Evolutionary conservation across 768 basidiomycete species (phyloP).

Genomic region (Rubroboletus pulcherrimus): DNA sequence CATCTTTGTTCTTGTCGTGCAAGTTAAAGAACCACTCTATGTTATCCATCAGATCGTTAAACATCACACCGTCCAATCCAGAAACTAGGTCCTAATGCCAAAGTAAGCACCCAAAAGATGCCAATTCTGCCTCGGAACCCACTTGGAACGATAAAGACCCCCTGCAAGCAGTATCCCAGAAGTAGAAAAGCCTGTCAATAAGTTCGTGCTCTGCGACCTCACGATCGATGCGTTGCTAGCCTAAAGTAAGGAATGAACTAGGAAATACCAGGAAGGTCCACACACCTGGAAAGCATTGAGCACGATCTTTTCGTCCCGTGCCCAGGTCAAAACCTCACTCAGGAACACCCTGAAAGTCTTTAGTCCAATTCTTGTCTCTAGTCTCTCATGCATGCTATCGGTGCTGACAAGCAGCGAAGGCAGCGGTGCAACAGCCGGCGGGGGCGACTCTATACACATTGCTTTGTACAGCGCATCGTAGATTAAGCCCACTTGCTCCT

Average conservation of each 20-base stretch:
- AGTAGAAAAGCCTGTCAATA: constrained; percentile 89
- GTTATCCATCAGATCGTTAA: constrained; percentile 96
- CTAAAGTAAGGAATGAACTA: constrained; percentile 1
- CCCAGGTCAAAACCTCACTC: constrained; percentile 94
- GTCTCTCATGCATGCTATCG: constrained; percentile 64
- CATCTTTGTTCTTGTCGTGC: constrained; percentile 95
- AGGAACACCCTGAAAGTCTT: constrained; percentile 86
- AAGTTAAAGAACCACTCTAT: constrained; percentile 99
- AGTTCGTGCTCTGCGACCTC: constrained; percentile 95
- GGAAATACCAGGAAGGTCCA: constrained; percentile 1
- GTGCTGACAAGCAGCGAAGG: constrained; percentile 53
- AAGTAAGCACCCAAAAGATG: constrained; percentile 3
- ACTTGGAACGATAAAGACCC: constrained; percentile 92
- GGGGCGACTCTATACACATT: constrained; percentile 73
- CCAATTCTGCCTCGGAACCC: constrained; percentile 9
- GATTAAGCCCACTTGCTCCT: constrained; percentile 84
- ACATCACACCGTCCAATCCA: constrained; percentile 89
- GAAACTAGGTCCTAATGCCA: constrained; percentile 72
- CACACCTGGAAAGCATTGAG: constrained; percentile 85
- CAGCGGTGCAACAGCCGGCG: constrained; percentile 45
- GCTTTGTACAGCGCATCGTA: constrained; percentile 90
- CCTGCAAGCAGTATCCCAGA: constrained; percentile 81
- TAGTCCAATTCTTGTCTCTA: constrained; percentile 86
- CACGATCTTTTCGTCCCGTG: constrained; percentile 88
- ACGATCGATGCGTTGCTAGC: constrained; percentile 80